phyloP scores from a whole-genome alignment of 2,329 filamentous ascomycete genomes.

The Penicillium sp. region DNA sequence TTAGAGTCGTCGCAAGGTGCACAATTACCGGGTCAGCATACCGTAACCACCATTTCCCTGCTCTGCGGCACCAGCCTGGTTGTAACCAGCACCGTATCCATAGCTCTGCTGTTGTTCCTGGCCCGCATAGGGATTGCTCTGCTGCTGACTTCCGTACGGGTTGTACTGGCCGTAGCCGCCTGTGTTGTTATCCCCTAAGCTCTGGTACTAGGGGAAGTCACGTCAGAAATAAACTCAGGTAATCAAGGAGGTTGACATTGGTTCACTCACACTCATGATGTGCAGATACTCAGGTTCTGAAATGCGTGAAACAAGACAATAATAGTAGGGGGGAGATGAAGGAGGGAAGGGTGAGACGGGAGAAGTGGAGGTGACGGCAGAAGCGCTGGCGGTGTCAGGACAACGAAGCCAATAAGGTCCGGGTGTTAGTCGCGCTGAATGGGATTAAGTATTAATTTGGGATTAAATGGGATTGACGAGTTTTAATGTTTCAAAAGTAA shows the following conservation, averaged over 20 bases:
- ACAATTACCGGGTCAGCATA: constrained; percentile 15
- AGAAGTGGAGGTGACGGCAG: constrained; percentile 15
- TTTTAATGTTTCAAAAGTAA: background rate
- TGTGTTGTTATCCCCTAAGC: constrained; percentile 25
- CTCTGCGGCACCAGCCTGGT: constrained; percentile 25
- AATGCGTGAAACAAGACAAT: background rate
- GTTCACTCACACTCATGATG: constrained; percentile 47
- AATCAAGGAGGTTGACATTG: background rate
- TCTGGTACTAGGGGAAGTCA: constrained; percentile 20
- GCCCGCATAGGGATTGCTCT: constrained; percentile 23
- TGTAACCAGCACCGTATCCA: constrained; percentile 22
- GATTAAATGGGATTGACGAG: background rate
- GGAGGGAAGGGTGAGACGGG: constrained; percentile 20
- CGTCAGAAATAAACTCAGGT: constrained; percentile 6
- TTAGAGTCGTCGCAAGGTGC: constrained; percentile 14
- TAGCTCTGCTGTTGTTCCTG: constrained; percentile 21
- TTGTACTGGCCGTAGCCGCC: constrained; percentile 49
- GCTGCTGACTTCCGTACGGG: constrained; percentile 40
- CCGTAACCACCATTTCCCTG: constrained; percentile 33
- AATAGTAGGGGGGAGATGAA: constrained; percentile 3
- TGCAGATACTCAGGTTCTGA: background rate
- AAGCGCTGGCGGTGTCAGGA: constrained; percentile 16
- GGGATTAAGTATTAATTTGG: background rate
- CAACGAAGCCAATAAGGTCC: constrained; percentile 4
- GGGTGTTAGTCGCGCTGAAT: constrained; percentile 6